Percentiles rank a stretch among this genome's conserved stretches.
Evolutionary conservation across 176 grass and related monocot genomes (phyloP).

Genomic region (Tillandsia leiboldiana): DNA sequence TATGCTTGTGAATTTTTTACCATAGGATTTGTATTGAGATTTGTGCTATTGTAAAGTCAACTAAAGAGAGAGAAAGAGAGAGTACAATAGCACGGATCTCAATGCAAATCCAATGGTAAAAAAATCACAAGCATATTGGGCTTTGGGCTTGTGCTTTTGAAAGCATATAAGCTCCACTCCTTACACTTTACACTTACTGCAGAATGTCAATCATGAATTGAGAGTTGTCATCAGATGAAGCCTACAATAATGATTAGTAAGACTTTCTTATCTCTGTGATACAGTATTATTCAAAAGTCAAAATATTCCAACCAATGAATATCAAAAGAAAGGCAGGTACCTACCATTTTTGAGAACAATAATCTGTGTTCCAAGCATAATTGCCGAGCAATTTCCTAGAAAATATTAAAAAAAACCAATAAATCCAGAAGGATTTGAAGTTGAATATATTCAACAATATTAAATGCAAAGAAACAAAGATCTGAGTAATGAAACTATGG

Average conservation of each 20-base stretch:
- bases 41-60: too few relatives aligned
- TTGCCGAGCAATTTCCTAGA: conserved; percentile 96
- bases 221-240: conserved; percentile 90
- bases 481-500: background rate
- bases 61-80: too few relatives aligned
- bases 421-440: background rate
- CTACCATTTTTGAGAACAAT: conserved; percentile 92
- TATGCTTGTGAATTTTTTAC: too few relatives aligned
- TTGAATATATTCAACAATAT: background rate
- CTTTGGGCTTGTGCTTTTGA: too few relatives aligned
- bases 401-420: background rate
- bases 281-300: background rate
- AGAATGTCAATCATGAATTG: conserved; percentile 90
- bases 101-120: too few relatives aligned
- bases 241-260: conserved; percentile 38
- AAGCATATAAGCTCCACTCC: too few relatives aligned
- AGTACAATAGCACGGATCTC: too few relatives aligned
- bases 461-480: conserved; percentile 9
- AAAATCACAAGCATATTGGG: too few relatives aligned
- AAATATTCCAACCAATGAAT: background rate
- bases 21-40: too few relatives aligned
- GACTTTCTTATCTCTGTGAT: background rate
- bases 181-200: conserved; percentile 33
- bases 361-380: conserved; percentile 77
- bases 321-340: conserved; percentile 16